These are phyloP conservation scores for Coriaria nepalensis DNA, from an alignment of 306 rosid species.

Conservation along the genomic window DNA sequence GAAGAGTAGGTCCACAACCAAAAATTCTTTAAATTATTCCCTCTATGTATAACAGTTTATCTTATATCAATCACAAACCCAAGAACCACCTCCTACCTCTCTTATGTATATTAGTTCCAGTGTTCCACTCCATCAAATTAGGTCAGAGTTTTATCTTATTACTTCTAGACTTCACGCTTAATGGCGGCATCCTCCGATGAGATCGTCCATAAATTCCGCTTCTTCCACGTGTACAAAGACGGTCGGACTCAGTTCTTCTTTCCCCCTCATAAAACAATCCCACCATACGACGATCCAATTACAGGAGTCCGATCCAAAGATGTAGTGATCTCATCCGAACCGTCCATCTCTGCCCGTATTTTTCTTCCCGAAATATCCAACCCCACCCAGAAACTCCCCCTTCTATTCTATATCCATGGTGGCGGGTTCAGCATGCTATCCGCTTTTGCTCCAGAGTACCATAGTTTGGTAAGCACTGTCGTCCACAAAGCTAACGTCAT, in stretches of 20 bases:
- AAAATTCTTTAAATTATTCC: too few relatives aligned
- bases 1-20: too few relatives aligned
- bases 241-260: slow-evolving; percentile 37
- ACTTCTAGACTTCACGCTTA: too few relatives aligned
- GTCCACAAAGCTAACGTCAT: slow-evolving; percentile 13
- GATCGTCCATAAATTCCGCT: slow-evolving; percentile 23
- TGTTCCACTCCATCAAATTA: too few relatives aligned
- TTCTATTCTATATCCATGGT: slow-evolving; percentile 27
- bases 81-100: too few relatives aligned
- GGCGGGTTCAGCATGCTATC: slow-evolving; percentile 26
- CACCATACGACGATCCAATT: slow-evolving; percentile 22
- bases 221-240: slow-evolving; percentile 36
- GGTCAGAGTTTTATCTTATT: too few relatives aligned
- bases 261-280: slow-evolving; percentile 21
- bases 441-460: slow-evolving; percentile 17
- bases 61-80: too few relatives aligned
- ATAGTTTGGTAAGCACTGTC: slow-evolving; percentile 13
- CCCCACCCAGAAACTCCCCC: slow-evolving; percentile 9
- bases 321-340: slow-evolving; percentile 25
- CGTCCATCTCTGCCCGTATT: slow-evolving; percentile 34
- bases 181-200: background rate
- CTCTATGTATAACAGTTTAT: too few relatives aligned
- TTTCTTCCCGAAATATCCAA: slow-evolving; percentile 13
- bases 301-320: slow-evolving; percentile 48
- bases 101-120: too few relatives aligned